These are phyloP conservation scores for Exophiala oligosperma DNA, from an alignment of 2,329 filamentous ascomycete genomes.

Conservation along the genomic window DNA sequence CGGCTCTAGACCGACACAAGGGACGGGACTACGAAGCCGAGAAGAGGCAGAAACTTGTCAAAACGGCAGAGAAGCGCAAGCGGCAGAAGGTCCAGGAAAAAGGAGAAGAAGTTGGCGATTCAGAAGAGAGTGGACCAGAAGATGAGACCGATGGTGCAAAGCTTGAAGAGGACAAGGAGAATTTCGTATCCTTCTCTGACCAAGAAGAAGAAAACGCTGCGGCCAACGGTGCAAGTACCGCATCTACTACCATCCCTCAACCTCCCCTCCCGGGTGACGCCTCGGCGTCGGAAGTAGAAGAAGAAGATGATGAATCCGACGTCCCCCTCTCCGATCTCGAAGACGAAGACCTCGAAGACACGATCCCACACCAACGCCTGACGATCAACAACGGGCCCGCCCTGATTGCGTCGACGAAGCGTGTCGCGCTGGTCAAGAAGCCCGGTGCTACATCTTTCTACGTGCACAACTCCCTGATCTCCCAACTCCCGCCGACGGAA, in stretches of 20 bases:
- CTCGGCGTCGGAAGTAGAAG: conserved; percentile 65
- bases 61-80: conserved; percentile 49
- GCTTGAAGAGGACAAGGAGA: conserved; percentile 5
- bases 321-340: conserved; percentile 84
- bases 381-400: conserved; percentile 97
- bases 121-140: conserved; percentile 13
- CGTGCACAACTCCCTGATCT: conserved; percentile 75
- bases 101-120: conserved; percentile 5
- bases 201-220: conserved; percentile 17
- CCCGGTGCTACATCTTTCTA: conserved; percentile 68
- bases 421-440: conserved; percentile 59
- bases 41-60: conserved; percentile 69
- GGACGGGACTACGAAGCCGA: conserved; percentile 72
- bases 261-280: conserved; percentile 46
- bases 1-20: conserved; percentile 58
- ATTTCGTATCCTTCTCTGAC: conserved; percentile 11
- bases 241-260: conserved; percentile 34
- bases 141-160: not conserved
- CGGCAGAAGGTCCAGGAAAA: conserved; percentile 29
- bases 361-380: conserved; percentile 85
- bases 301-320: conserved; percentile 77
- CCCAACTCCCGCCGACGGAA: conserved; percentile 52
- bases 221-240: conserved; percentile 32
- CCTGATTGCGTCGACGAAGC: conserved; percentile 75
- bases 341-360: conserved; percentile 80